Conservation (phyloP, 2,329 filamentous ascomycete species). For the Nakataea oryzae region DNA sequence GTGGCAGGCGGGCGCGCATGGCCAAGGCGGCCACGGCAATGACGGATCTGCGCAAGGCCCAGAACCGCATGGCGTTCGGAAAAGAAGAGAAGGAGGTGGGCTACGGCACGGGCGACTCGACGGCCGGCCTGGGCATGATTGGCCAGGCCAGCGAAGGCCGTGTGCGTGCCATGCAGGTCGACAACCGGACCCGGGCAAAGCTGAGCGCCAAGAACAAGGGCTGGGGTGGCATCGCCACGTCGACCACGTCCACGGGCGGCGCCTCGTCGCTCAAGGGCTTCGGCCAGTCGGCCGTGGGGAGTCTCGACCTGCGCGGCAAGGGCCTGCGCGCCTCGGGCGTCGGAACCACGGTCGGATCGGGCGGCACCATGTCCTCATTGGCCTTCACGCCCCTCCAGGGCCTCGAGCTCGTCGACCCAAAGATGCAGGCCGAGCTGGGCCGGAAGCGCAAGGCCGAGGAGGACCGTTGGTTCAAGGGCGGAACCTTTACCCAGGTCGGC, state of each 20-base stretch:
- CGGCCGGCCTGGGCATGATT: slow-evolving; percentile 90
- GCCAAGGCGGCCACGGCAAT: slow-evolving; percentile 95
- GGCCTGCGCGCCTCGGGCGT: slow-evolving; percentile 77
- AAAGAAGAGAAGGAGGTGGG: slow-evolving; percentile 92
- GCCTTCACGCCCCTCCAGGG: slow-evolving; percentile 94
- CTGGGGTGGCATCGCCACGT: slow-evolving; percentile 58
- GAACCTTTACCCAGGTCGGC: slow-evolving; percentile 87
- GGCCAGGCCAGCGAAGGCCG: slow-evolving; percentile 81
- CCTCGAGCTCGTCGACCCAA: slow-evolving; percentile 89
- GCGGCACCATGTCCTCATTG: slow-evolving; percentile 75
- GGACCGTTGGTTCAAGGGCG: slow-evolving; percentile 92
- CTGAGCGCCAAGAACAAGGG: slow-evolving; percentile 92
- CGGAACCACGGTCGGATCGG: slow-evolving; percentile 55
- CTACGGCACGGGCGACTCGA: slow-evolving; percentile 77
- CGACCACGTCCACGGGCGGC: slow-evolving; percentile 51
- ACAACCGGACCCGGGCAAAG: slow-evolving; percentile 86
- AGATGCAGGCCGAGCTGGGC: slow-evolving; percentile 75
- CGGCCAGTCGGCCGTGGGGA: slow-evolving; percentile 50
- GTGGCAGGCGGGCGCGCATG: slow-evolving; percentile 79
- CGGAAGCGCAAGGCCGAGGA: slow-evolving; percentile 90
- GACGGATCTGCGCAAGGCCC: slow-evolving; percentile 91
- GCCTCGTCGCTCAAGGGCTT: slow-evolving; percentile 79
- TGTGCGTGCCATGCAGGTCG: slow-evolving; percentile 79
- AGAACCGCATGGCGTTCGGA: slow-evolving; percentile 92
- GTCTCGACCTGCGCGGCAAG: slow-evolving; percentile 63